Base-by-base conservation (phyloP, 345 rosid genomes). In the Abelmoschus esculentus region DNA sequence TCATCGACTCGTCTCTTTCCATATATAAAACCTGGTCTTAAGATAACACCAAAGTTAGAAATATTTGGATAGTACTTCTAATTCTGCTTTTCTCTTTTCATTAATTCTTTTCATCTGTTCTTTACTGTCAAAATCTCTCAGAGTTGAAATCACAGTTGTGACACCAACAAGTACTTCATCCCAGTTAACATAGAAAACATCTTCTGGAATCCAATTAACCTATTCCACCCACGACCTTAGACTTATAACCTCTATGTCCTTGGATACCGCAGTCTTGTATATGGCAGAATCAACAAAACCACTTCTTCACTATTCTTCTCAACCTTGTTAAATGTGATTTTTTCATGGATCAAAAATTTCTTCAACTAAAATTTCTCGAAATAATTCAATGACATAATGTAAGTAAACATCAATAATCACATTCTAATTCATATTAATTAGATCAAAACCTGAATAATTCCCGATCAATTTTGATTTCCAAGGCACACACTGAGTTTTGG, bases 231-330 rank as follows among this genome's bases (percentile, higher is more conserved):
- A 90, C 69, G 96, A 80, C 42, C 67, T 91, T 5, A 93, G 77
- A 82, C 96, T 93, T n/a, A 80, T 71, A 70, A 86, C 91, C 72
- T 93, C 97, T 18, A 93, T 81, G 73, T 95, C 95, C 59, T 83
- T 84, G 68, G 87, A 85, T 60, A 91, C 89, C 55, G 97, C 92
- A 72, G 91, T 91, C 85, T 89, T 93, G 76, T 96, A 93, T 38
- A 93, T 84, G 69, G 98, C 91, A 72, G 98, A 90, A 59, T 96
- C 98, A 76, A 90, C 95, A 70, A 89, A 93, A 66, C 98, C 95
- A 57, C 65, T 90, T 76, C 97, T 95, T 74, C 97, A 22, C 1
- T 22, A 22, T 0, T 22, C 26, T 22, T 22, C 26, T 22, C 26
- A 22, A 22, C 26, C 26, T 22, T 22, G 26, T 22, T 22, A 22